Percentiles rank a stretch among this genome's conserved stretches.
Evolutionary conservation across 257 asterid genomes (phyloP).

Genomic region (Eucommia ulmoides): DNA sequence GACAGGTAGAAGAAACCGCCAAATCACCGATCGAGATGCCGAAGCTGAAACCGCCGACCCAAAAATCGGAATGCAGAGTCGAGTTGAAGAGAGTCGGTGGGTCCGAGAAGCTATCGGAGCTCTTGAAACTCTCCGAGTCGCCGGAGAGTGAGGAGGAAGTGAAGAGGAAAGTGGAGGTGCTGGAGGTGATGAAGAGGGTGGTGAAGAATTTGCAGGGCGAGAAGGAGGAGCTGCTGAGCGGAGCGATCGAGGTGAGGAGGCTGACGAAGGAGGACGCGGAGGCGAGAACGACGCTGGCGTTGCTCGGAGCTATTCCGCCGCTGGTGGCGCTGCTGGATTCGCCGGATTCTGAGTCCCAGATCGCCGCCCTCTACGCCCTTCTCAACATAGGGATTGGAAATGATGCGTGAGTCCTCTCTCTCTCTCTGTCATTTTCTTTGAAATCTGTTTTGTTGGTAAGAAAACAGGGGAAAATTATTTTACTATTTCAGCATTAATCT

Average conservation of each 20-base stretch:
- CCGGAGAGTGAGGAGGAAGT: slow-evolving; percentile 51
- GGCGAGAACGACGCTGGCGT: slow-evolving; percentile 63
- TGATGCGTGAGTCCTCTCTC: background rate
- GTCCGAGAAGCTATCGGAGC: slow-evolving; percentile 66
- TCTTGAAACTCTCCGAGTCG: slow-evolving; percentile 49
- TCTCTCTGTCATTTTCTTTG: background rate
- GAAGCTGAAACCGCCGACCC: background rate
- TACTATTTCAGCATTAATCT: background rate
- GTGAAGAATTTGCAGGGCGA: background rate
- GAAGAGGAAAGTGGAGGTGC: slow-evolving; percentile 42
- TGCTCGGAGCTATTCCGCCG: slow-evolving; percentile 86
- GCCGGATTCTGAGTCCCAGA: slow-evolving; percentile 38
- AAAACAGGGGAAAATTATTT: background rate
- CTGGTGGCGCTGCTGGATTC: slow-evolving; percentile 56
- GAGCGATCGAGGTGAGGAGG: slow-evolving; percentile 59
- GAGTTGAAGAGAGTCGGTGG: slow-evolving; percentile 21
- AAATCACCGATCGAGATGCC: slow-evolving; percentile 1
- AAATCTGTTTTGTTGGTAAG: background rate
- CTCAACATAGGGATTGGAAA: slow-evolving; percentile 19
- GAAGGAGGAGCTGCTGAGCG: slow-evolving; percentile 28
- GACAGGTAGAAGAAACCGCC: slow-evolving; percentile 8
- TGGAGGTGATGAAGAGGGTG: slow-evolving; percentile 43
- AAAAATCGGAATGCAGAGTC: slow-evolving; percentile 7
- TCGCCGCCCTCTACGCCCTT: slow-evolving; percentile 73
- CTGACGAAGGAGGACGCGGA: slow-evolving; percentile 48